Base-by-base conservation (phyloP, 805 yeast species). In the Saccharomycopsis fermentans region DNA sequence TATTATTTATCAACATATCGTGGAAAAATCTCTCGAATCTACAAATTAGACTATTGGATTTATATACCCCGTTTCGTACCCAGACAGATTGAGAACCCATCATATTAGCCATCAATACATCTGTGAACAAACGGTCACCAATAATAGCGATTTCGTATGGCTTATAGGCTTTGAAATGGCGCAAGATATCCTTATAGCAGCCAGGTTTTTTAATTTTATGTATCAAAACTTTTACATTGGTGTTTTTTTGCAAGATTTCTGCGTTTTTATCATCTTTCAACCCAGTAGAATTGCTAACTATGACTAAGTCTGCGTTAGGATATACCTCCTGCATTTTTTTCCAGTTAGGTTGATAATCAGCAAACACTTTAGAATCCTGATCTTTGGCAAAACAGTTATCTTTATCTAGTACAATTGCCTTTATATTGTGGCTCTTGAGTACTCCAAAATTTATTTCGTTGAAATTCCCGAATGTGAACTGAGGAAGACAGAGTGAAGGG, bases 281-380 rank as follows among this genome's bases (percentile, higher is more conserved):
- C 0, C 99, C 99, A 0, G 98, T 97, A 0, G 96, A 87, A 66
- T 92, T 92, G 65, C 96, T 86, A 3, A 92, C 96, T 9, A 92
- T 86, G 39, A 90, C 73, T 21, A 91, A 69, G 11, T 75, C 74
- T 4, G 82, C 84, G 37, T 76, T 81, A 0, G 94, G 90, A 65
- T 85, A 89, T 1, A 70, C 64, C n/a, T 70, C 64, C 50, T 75
- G 74, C 55, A 89, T 70, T n/a, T 68, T 64, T 5, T 72, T 70
- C 90, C 94, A 90, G 50, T 74, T 71, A 9, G 69, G 73, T 14
- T 65, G 63, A 63, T 90, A 91, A 1, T 73, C 87, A 0, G 87
- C 90, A 87, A 89, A 90, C 1, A 92, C 87, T 59, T 81, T 79
- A 60, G 84, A 86, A 60, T 83, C 87, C 58, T 88, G 87, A 37